phyloP scores from a whole-genome alignment of 257 asterid species.

The Rauvolfia tetraphylla region DNA sequence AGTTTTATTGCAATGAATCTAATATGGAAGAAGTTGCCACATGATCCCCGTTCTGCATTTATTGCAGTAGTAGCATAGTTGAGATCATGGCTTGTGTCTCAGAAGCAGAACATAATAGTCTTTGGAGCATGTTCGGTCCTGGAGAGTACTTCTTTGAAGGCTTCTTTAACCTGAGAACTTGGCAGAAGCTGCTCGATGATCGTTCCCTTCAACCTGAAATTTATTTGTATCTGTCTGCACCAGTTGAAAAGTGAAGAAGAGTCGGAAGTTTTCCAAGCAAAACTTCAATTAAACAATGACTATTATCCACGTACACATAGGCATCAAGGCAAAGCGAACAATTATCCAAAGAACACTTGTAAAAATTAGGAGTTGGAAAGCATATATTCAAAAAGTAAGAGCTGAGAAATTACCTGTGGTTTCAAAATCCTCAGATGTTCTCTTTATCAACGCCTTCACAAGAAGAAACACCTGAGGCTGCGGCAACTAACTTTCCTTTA shows the following conservation, averaged over 20 bases:
- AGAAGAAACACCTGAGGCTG: conserved; percentile 15
- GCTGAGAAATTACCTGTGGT: background rate
- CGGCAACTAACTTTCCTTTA: conserved; percentile 24
- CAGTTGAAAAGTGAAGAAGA: background rate
- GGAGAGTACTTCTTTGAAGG: too few species aligned
- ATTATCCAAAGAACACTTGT: background rate
- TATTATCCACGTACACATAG: background rate
- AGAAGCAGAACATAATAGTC: background rate
- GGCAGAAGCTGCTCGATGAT: background rate
- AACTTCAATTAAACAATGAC: background rate
- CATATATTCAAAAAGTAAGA: background rate
- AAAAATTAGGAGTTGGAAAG: background rate
- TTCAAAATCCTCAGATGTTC: conserved; percentile 15
- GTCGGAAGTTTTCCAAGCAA: background rate
- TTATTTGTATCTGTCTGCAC: background rate
- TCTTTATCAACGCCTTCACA: conserved; percentile 21
- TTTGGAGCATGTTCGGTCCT: too few species aligned
- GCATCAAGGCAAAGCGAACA: background rate
- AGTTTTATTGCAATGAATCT: too few species aligned
- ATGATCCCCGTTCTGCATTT: too few species aligned
- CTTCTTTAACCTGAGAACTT: background rate
- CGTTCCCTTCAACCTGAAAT: background rate
- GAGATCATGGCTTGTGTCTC: too few species aligned
- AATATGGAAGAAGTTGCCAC: too few species aligned
- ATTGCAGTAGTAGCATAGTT: too few species aligned